Conservation (phyloP, 768 basidiomycete genomes). For the Mycena rebaudengoi region DNA sequence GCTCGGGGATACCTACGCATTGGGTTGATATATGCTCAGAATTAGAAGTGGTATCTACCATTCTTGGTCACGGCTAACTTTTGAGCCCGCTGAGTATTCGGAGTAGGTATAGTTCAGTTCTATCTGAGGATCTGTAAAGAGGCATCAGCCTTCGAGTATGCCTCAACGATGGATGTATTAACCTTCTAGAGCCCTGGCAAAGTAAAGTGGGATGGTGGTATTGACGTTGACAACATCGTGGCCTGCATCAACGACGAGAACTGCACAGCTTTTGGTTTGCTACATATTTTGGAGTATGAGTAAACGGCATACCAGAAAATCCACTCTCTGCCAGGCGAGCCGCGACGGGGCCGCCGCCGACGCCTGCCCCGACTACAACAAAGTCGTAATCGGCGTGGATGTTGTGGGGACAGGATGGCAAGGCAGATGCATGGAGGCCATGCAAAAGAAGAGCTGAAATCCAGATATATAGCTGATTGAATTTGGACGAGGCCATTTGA, state of each 20-base stretch:
- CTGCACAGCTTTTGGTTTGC: conserved; percentile 10
- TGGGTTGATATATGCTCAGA: too few species aligned
- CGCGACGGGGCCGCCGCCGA: conserved; percentile 38
- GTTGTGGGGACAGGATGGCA: neutral
- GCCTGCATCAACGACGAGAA: conserved; percentile 39
- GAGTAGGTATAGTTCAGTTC: conserved; percentile 37
- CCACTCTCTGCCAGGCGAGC: conserved; percentile 34
- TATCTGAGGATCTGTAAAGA: conserved; percentile 31
- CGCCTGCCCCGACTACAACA: conserved; percentile 38
- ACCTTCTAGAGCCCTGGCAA: conserved; percentile 36
- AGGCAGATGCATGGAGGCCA: neutral
- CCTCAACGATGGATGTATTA: neutral
- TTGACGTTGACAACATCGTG: conserved; percentile 35
- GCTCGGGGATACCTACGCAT: conserved; percentile 40
- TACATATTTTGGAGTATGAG: neutral
- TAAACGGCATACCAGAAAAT: conserved; percentile 29
- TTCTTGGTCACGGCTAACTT: too few species aligned
- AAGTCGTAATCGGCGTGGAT: conserved; percentile 30
- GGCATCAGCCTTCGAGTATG: neutral
- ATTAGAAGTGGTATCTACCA: too few species aligned
- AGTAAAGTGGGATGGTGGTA: conserved; percentile 39
- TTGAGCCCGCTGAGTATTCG: conserved; percentile 31
- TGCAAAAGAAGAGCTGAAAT: neutral
- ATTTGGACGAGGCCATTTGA: too few species aligned
- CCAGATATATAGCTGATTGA: too few species aligned